phyloP scores from a whole-genome alignment of 1,284 basidiomycete genomes.

The Cutaneotrichosporon spelunceum region DNA sequence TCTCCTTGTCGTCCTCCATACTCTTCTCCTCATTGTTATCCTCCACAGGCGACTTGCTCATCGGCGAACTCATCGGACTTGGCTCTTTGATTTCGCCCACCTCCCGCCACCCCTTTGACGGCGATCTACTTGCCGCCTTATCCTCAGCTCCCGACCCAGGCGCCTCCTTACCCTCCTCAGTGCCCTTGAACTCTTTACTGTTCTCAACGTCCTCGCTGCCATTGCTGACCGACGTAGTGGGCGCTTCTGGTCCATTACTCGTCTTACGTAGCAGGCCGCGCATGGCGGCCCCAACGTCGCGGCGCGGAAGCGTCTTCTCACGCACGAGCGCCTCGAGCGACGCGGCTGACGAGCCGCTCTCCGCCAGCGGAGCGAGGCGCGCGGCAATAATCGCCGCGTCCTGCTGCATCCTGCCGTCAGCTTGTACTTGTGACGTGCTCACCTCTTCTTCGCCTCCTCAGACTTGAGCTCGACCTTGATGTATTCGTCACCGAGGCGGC shows the following conservation, averaged over 20 bases:
- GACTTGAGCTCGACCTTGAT: constrained; percentile 72
- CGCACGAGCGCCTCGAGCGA: constrained; percentile 71
- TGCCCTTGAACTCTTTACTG: not conserved
- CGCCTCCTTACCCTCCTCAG: constrained; percentile 5
- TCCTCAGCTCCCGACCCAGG: not conserved
- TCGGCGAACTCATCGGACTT: not conserved
- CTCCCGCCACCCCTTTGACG: constrained; percentile 5
- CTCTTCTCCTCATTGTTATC: not conserved
- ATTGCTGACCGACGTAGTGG: not conserved
- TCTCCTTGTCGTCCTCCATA: not conserved
- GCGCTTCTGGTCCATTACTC: not conserved
- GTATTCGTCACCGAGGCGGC: constrained; percentile 80
- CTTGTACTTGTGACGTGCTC: constrained; percentile 58
- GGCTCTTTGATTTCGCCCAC: constrained; percentile 3
- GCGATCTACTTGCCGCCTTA: not conserved
- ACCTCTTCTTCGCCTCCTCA: constrained; percentile 69
- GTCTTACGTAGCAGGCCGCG: constrained; percentile 39
- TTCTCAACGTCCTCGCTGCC: not conserved
- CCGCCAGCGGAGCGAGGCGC: constrained; percentile 64
- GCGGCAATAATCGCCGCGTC: constrained; percentile 74
- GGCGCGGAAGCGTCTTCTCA: constrained; percentile 59
- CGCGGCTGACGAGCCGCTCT: constrained; percentile 61
- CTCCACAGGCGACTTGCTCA: constrained; percentile 1
- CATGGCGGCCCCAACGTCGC: constrained; percentile 40
- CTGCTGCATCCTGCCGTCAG: constrained; percentile 58